A percentile compares a stretch with the other conserved stretches of the same genome.
Evolutionary conservation across 2,329 filamentous ascomycete species (phyloP).

Genomic region (Bimuria novae-zelandiae): DNA sequence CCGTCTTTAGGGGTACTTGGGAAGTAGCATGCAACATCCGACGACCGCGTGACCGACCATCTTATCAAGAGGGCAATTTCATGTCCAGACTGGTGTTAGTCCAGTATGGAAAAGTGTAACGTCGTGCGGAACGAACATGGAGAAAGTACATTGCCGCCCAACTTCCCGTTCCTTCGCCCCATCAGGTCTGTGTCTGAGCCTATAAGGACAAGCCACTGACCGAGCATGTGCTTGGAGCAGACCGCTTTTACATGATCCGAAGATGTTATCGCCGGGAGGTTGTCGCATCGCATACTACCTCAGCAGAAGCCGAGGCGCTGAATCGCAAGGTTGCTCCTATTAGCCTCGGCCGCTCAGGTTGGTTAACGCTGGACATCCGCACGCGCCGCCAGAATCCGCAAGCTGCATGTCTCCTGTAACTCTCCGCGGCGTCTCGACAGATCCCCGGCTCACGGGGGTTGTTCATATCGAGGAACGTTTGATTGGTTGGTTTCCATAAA

Average conservation of each 20-base stretch:
- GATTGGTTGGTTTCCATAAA: background rate
- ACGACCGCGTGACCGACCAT: background rate
- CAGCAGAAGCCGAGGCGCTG: background rate
- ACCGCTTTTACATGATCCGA: background rate
- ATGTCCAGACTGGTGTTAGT: background rate
- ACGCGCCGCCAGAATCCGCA: background rate
- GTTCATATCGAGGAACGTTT: background rate
- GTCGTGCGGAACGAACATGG: background rate
- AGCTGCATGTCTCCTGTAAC: background rate
- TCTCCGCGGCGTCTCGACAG: background rate
- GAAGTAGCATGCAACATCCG: background rate
- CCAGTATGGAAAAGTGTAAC: slow-evolving; percentile 4
- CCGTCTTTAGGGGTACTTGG: background rate
- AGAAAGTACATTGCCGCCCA: slow-evolving; percentile 5
- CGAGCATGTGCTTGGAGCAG: background rate
- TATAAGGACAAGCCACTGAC: background rate
- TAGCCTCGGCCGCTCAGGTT: background rate
- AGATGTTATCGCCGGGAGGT: background rate
- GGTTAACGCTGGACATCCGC: background rate
- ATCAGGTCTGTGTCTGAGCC: background rate
- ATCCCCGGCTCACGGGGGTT: background rate
- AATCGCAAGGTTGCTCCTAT: background rate
- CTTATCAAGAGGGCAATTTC: background rate
- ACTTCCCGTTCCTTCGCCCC: background rate
- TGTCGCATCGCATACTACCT: background rate